Conservation (phyloP, 139 green algal species). For the Coelastrella sp. region DNA sequence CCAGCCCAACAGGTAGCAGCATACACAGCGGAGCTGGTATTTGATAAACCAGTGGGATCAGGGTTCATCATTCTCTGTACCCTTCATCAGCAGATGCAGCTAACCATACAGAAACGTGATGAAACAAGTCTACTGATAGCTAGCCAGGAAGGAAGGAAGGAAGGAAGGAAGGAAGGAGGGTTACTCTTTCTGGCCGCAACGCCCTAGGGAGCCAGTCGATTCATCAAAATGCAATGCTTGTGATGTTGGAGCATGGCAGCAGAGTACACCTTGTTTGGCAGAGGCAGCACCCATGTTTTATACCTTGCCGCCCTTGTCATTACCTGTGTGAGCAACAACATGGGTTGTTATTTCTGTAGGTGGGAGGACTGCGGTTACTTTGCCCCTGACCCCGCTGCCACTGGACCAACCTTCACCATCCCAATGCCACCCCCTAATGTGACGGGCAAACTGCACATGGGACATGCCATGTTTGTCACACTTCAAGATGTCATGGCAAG, state of each 20-base stretch:
- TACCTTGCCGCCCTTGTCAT: neutral
- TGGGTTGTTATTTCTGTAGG: slow-evolving; percentile 55
- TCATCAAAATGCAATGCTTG: no score
- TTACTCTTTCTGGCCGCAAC: no score
- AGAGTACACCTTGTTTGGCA: neutral
- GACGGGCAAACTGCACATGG: slow-evolving; percentile 98
- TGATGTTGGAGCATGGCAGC: neutral
- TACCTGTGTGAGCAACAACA: neutral
- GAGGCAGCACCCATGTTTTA: neutral
- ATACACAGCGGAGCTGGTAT: neutral
- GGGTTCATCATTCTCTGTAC: no score
- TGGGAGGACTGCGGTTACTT: slow-evolving; percentile 95
- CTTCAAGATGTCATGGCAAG: slow-evolving; percentile 62
- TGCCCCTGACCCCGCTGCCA: slow-evolving; percentile 45
- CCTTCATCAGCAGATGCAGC: no score
- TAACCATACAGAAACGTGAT: no score
- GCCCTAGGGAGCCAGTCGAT: no score
- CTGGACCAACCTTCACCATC: slow-evolving; percentile 88
- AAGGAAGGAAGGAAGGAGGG: no score
- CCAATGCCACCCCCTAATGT: slow-evolving; percentile 99
- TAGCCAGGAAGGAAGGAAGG: no score
- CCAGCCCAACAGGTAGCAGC: neutral
- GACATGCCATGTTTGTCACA: slow-evolving; percentile 91
- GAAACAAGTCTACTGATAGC: no score
- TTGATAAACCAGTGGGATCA: neutral